Evolutionary conservation across 495 filamentous ascomycete species (phyloP), one percentile per base, ranked within the genome.

Genomic region (Haplographium delicatum): DNA sequence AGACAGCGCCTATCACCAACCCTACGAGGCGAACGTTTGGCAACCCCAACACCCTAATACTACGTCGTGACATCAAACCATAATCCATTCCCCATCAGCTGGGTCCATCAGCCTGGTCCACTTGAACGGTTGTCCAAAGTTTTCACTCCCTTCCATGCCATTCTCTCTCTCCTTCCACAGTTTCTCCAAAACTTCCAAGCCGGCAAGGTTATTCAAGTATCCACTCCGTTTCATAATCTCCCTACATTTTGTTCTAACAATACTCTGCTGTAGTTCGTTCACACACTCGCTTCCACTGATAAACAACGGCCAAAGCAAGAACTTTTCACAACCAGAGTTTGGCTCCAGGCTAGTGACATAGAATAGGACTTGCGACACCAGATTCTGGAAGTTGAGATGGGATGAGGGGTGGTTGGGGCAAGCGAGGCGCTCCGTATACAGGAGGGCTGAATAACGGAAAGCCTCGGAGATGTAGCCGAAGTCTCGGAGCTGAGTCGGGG

Each of bases 291-390:
- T 89, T 24, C 91, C 91, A 0, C 83, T 84, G 42, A 96, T 85
- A 63, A 96, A 96, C 8, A 96, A 75, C 7, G 91, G 91, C 91
- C 91, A 97, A 2, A 97, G 80, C 20, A 97, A 71, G 59, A 93
- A 95, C 61, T 95, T 91, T 65, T 93, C 87, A 39, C 79, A 74
- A 52, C 66, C 71, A 55, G 72, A 74, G 40, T 73, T 73, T 1
- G 83, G 78, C 51, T 86, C 79, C 19, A 96, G 83, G 43, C 81
- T 80, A 11, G 81, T 81, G 30, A 94, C 84, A 65, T 93, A 89
- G 63, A 82, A 85, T 43, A 96, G 74, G 8, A 91, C 84, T 47
- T 85, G 80, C 48, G 78, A 79, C 31, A 96, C 89, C 3, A 95
- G 79, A 44, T 81, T 82, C 62, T 91, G 89, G 67, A 96, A 87